These are phyloP conservation scores for Sclerotinia borealis DNA, from an alignment of 2,329 filamentous ascomycete genomes.

Conservation along the genomic window DNA sequence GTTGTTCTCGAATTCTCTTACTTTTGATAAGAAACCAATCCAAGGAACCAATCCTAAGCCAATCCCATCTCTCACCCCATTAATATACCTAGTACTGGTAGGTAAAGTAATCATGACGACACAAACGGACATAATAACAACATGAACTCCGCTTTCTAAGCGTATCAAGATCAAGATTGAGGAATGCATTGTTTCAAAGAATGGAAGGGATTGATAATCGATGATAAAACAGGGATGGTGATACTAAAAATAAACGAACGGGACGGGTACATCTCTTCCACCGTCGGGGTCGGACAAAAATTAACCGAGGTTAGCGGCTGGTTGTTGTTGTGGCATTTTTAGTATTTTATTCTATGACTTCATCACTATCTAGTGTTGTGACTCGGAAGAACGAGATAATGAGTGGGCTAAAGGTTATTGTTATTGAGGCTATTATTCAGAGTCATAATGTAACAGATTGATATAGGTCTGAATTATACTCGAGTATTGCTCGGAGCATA, in stretches of 20 bases:
- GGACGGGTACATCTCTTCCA: neutral
- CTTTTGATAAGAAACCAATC: neutral
- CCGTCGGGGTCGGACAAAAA: neutral
- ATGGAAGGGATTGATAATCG: conserved; percentile 1
- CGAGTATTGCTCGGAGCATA: no score
- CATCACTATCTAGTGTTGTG: neutral
- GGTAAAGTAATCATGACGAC: neutral
- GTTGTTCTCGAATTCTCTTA: neutral
- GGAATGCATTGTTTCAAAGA: neutral
- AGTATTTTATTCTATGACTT: neutral
- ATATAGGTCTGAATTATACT: no score
- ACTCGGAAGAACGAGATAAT: no score
- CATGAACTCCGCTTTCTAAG: neutral
- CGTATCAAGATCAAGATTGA: neutral
- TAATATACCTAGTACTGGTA: no score
- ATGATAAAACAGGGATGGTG: neutral
- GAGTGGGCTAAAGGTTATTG: no score
- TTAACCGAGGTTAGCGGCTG: no score
- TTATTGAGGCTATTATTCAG: no score
- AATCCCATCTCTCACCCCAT: neutral
- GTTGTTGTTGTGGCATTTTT: no score
- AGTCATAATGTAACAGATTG: no score
- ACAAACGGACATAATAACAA: neutral
- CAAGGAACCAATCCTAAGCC: neutral
- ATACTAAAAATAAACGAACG: neutral